phyloP scores from a whole-genome alignment of 2,329 filamentous ascomycete species.

The Talaromyces sp. region DNA sequence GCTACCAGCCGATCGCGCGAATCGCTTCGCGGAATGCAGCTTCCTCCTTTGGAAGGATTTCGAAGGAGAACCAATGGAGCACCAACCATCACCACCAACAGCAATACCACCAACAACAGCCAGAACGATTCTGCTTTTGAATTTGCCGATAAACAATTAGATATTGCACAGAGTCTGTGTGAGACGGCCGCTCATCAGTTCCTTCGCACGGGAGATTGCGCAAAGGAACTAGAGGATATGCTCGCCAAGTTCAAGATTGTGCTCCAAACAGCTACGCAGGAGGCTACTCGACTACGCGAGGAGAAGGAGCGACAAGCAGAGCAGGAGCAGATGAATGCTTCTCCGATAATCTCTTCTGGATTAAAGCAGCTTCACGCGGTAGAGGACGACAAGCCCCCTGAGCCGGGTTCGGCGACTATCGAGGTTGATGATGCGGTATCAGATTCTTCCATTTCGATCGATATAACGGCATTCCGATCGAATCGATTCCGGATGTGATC shows the following conservation, averaged over 20 bases:
- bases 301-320: slow-evolving; percentile 44
- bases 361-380: slow-evolving; percentile 5
- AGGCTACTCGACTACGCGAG: slow-evolving; percentile 55
- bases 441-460: slow-evolving; percentile 34
- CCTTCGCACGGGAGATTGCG: slow-evolving; percentile 80
- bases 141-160: slow-evolving; percentile 71
- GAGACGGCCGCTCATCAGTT: slow-evolving; percentile 87
- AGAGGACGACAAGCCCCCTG: slow-evolving; percentile 23
- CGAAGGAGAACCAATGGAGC: background rate
- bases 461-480: slow-evolving; percentile 35
- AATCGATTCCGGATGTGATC: slow-evolving; percentile 24
- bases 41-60: slow-evolving; percentile 3
- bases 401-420: slow-evolving; percentile 26
- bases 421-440: slow-evolving; percentile 37
- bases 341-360: slow-evolving; percentile 7
- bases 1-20: slow-evolving; percentile 6
- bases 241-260: slow-evolving; percentile 63
- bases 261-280: slow-evolving; percentile 57
- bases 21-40: slow-evolving; percentile 4
- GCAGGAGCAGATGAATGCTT: slow-evolving; percentile 16
- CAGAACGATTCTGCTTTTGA: slow-evolving; percentile 66
- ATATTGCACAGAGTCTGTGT: slow-evolving; percentile 75
- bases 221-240: slow-evolving; percentile 69
- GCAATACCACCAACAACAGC: slow-evolving; percentile 9
- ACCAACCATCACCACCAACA: background rate